Base-by-base conservation (phyloP, 176 grass and related monocot species). In the Avena atlantica region DNA sequence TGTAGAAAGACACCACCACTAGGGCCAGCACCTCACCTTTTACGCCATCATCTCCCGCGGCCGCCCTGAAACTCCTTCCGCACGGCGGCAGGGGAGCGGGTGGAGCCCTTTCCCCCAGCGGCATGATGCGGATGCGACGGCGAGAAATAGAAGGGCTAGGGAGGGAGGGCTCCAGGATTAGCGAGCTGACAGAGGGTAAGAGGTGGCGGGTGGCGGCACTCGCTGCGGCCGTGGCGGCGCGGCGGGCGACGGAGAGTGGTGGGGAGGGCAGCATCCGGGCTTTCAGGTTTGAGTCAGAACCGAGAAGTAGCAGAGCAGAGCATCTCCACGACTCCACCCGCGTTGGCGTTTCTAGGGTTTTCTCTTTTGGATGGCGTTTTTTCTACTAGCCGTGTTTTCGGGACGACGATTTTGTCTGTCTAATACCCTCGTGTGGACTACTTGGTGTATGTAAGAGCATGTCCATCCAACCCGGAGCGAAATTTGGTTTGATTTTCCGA, bases 1-100 rank as follows among this genome's bases (percentile, higher is more conserved):
- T 70, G 78, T 99, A 96, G 73, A 99, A 99, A 45, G 97, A 99
- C 4, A 99, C 89, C 17, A 99, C 94, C 21, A 93, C 85, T 37
- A 99, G 90, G 8, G 71, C 59, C 3, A 80, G 83, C 14, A 24
- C 36, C 21, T 87, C 67, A 3, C 12, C 44, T 36, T 53, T 53
- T 12, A 42, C n/a, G 62, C 29, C 52, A 11, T 62, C 70, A 3
- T n/a, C 12, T 14, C 61, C 78, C 8, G 79, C 42, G 3, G 45
- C 86, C 23, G 78, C 60, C 60, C 89, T 40, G 17, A 90, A 85
- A 81, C 81, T 86, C 86, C 86, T 78, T 24, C 79, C 50, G 65
- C 31, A 44, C 49, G 65, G 73, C 50, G 86, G 85, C 71, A 62
- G 44, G 64, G 76, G 37, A 75, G 78, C 50, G 49, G 4, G 21